Conservation (phyloP, 2,329 filamentous ascomycete genomes). For the Fusarium phyllophilum region DNA sequence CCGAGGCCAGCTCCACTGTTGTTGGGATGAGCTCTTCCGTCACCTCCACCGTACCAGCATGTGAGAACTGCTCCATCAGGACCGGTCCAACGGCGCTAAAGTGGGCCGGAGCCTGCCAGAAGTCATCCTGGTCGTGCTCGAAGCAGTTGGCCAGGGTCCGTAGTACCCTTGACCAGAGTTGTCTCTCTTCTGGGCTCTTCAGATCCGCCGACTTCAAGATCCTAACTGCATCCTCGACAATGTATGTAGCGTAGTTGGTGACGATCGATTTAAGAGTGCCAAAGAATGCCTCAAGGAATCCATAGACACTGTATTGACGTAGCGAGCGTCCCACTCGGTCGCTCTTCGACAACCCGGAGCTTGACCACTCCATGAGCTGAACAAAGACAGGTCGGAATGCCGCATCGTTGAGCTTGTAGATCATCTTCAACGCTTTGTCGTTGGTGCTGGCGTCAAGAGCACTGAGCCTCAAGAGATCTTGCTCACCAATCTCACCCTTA, state of each 20-base stretch:
- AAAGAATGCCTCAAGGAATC: slow-evolving; percentile 84
- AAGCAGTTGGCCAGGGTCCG: slow-evolving; percentile 80
- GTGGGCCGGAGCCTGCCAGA: slow-evolving; percentile 93
- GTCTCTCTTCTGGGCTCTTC: slow-evolving; percentile 57
- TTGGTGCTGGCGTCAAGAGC: slow-evolving; percentile 73
- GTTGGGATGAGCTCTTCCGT: slow-evolving; percentile 72
- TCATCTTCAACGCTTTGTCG: slow-evolving; percentile 83
- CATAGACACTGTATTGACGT: slow-evolving; percentile 81
- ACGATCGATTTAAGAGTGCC: slow-evolving; percentile 91
- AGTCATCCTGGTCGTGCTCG: slow-evolving; percentile 90
- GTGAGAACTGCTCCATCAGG: slow-evolving; percentile 73
- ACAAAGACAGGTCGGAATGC: slow-evolving; percentile 93
- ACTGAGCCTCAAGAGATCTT: slow-evolving; percentile 59
- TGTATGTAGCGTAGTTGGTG: slow-evolving; percentile 87
- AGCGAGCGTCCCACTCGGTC: slow-evolving; percentile 67
- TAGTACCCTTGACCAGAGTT: slow-evolving; percentile 76
- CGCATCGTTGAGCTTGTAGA: slow-evolving; percentile 95
- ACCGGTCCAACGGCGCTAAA: slow-evolving; percentile 78
- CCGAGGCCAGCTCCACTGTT: slow-evolving; percentile 81
- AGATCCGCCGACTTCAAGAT: slow-evolving; percentile 67
- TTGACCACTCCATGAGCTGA: slow-evolving; percentile 84
- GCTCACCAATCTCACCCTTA: slow-evolving; percentile 58
- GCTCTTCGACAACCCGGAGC: slow-evolving; percentile 67
- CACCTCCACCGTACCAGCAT: slow-evolving; percentile 57
- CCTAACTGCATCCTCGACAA: slow-evolving; percentile 78